These are phyloP conservation scores for Diddensiella transvaalensis DNA, from an alignment of 805 yeast genomes.

Conservation along the genomic window DNA sequence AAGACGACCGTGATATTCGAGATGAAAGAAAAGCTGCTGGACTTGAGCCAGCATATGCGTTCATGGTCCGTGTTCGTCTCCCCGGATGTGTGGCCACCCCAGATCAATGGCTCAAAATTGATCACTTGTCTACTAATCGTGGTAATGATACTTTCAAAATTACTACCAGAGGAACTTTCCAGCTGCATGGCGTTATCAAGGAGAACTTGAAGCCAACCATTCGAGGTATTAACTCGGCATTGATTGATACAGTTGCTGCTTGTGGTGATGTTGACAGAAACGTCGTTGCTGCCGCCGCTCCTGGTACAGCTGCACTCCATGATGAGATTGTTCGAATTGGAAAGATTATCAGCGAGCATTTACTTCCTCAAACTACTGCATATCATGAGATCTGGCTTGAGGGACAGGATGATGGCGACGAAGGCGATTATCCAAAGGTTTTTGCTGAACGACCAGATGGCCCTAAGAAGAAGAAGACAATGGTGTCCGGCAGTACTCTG, in stretches of 20 bases:
- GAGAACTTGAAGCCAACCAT: slow-evolving; percentile 85
- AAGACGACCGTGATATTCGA: slow-evolving; percentile 94
- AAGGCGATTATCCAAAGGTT: slow-evolving; percentile 56
- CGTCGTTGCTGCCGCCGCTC: slow-evolving; percentile 89
- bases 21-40: slow-evolving; percentile 92
- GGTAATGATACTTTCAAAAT: slow-evolving; percentile 93
- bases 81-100: slow-evolving; percentile 93
- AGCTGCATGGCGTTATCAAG: slow-evolving; percentile 90
- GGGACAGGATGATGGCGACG: slow-evolving; percentile 73
- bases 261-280: slow-evolving; percentile 98
- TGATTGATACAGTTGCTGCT: slow-evolving; percentile 94
- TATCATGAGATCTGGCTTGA: slow-evolving; percentile 96
- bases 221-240: slow-evolving; percentile 84
- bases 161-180: slow-evolving; percentile 96
- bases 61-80: slow-evolving; percentile 92
- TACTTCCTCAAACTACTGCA: slow-evolving; percentile 89
- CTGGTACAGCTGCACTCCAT: slow-evolving; percentile 79
- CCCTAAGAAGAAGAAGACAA: slow-evolving; percentile 73
- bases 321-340: slow-evolving; percentile 65
- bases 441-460: slow-evolving; percentile 69
- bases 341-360: slow-evolving; percentile 66
- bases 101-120: slow-evolving; percentile 81
- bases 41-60: slow-evolving; percentile 91
- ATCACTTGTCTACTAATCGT: slow-evolving; percentile 68
- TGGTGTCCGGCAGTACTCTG: slow-evolving; percentile 82